A percentile compares a stretch with the other conserved stretches of the same genome.
These are phyloP conservation scores for Plasmodium ovale DNA, from an alignment of 169 alveolate species.

Conservation along the genomic window DNA sequence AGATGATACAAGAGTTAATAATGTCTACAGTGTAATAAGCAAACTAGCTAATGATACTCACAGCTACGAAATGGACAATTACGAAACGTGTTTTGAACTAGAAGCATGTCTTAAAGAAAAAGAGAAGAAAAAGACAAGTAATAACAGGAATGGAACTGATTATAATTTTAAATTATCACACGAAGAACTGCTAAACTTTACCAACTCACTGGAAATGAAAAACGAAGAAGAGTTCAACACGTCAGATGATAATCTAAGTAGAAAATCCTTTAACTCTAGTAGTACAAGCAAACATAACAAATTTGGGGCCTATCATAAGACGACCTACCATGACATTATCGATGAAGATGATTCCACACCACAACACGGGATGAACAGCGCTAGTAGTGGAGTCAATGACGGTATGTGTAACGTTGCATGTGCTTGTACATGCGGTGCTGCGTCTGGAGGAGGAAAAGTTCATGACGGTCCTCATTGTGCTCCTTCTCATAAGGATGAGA, in stretches of 20 bases:
- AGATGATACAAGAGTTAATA: conserved; percentile 26
- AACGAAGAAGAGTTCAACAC: conserved; percentile 4
- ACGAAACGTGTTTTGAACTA: conserved; percentile 75
- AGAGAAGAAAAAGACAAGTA: not conserved
- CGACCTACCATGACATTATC: conserved; percentile 32
- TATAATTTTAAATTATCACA: not conserved
- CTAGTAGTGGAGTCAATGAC: not conserved
- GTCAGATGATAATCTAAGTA: conserved; percentile 12
- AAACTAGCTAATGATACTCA: conserved; percentile 27
- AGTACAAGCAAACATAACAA: not conserved
- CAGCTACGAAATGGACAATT: conserved; percentile 19
- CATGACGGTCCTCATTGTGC: not conserved
- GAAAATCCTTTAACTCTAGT: not conserved
- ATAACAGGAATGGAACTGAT: not conserved
- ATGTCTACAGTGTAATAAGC: conserved; percentile 7
- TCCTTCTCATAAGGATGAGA: not conserved
- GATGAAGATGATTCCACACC: conserved; percentile 23
- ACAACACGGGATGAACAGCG: not conserved
- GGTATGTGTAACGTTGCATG: not conserved
- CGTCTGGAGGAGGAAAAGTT: not conserved
- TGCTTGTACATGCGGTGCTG: not conserved
- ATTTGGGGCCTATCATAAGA: not conserved
- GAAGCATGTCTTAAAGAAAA: conserved; percentile 39
- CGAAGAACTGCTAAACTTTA: not conserved
- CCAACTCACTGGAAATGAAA: not conserved